Conservation (phyloP, 495 filamentous ascomycete species). For the Articulospora tetracladia region DNA sequence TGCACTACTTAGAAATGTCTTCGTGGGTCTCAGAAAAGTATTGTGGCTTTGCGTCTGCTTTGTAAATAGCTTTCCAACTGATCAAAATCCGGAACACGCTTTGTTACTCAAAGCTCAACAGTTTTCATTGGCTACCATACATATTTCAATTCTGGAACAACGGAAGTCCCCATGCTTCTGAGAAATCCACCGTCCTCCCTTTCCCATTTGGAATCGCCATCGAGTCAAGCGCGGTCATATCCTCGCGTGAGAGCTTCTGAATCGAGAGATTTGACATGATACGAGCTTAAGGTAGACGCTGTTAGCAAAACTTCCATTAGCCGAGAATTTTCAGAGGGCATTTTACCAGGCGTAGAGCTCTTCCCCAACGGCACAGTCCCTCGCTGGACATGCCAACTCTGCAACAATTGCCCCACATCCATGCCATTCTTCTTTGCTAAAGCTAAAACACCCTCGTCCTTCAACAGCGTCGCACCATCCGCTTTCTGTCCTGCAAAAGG, state of each 20-base stretch:
- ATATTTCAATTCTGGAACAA: background rate
- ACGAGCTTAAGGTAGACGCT: slow-evolving; percentile 19
- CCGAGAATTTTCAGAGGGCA: background rate
- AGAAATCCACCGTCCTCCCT: slow-evolving; percentile 9
- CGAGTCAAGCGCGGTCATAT: slow-evolving; percentile 26
- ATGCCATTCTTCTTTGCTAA: slow-evolving; percentile 26
- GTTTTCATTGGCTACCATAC: too few species aligned
- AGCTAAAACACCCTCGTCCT: slow-evolving; percentile 27
- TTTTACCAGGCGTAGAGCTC: slow-evolving; percentile 24
- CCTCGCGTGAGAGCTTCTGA: slow-evolving; percentile 28
- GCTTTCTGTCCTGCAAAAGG: slow-evolving; percentile 47
- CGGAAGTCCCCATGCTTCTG: slow-evolving; percentile 1
- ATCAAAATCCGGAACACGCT: too few species aligned
- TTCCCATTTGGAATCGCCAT: slow-evolving; percentile 6
- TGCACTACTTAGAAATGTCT: too few species aligned
- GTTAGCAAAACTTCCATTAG: background rate
- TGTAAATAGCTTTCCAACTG: too few species aligned
- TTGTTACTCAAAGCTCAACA: too few species aligned
- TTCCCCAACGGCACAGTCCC: slow-evolving; percentile 34
- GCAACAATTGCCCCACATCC: slow-evolving; percentile 20
- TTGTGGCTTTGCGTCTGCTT: too few species aligned
- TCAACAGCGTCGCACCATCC: slow-evolving; percentile 23
- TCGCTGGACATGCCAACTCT: slow-evolving; percentile 20
- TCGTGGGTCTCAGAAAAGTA: too few species aligned
- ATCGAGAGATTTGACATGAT: slow-evolving; percentile 25